A percentile compares a stretch with the other conserved stretches of the same genome.
Evolutionary conservation across 805 yeast species (phyloP).

Genomic region (Lipomyces orientalis): DNA sequence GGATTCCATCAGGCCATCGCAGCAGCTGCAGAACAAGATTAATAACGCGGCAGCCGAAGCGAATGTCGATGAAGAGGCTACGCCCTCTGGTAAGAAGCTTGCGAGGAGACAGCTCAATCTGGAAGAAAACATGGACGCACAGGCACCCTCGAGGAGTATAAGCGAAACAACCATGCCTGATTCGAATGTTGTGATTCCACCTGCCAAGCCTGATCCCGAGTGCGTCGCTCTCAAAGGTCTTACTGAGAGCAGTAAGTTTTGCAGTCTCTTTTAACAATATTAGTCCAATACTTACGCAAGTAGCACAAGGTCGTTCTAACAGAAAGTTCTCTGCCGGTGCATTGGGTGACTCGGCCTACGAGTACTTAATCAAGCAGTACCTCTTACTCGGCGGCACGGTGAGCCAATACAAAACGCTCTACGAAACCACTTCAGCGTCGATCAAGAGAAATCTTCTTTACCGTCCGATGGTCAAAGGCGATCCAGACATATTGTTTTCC

Average conservation of each 20-base stretch:
- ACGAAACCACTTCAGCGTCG: slow-evolving; percentile 46
- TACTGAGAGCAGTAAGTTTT: slow-evolving; percentile 13
- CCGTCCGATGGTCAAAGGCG: slow-evolving; percentile 53
- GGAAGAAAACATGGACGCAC: slow-evolving; percentile 10
- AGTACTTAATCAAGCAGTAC: slow-evolving; percentile 56
- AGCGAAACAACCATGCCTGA: background rate
- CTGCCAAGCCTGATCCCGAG: slow-evolving; percentile 9
- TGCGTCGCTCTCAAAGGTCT: slow-evolving; percentile 25
- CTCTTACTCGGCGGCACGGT: slow-evolving; percentile 50
- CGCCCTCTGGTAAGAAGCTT: slow-evolving; percentile 3
- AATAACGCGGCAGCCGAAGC: slow-evolving; percentile 8
- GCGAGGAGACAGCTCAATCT: slow-evolving; percentile 3
- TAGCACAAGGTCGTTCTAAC: background rate
- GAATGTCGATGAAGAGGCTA: background rate
- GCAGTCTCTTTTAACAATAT: background rate
- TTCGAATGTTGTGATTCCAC: background rate
- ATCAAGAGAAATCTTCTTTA: slow-evolving; percentile 52
- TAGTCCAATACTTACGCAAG: background rate
- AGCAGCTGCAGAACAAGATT: slow-evolving; percentile 15
- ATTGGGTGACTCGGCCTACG: slow-evolving; percentile 55
- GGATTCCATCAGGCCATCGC: slow-evolving; percentile 8
- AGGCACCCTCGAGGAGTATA: slow-evolving; percentile 3
- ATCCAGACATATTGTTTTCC: slow-evolving; percentile 47
- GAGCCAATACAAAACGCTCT: slow-evolving; percentile 48
- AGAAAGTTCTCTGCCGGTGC: slow-evolving; percentile 48